Conservation (phyloP, 768 basidiomycete genomes). For the Termitomyces sp. region DNA sequence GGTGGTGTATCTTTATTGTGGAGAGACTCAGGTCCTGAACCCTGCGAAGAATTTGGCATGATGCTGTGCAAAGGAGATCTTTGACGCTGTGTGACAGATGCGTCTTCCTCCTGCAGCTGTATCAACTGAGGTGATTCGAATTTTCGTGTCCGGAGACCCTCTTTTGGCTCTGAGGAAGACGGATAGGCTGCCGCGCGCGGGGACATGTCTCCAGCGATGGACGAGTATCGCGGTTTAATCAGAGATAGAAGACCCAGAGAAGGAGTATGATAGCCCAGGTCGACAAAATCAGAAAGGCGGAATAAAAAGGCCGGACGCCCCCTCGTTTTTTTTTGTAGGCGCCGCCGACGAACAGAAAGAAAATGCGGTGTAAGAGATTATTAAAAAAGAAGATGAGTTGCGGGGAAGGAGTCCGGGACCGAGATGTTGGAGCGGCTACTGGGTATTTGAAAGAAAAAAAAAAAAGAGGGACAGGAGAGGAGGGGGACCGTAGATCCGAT, state of each 20-base stretch:
- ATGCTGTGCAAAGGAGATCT: constrained; percentile 8
- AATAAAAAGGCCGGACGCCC: neutral
- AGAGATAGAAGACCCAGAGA: constrained; percentile 21
- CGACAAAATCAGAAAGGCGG: neutral
- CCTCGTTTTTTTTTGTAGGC: neutral
- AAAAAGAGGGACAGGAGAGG: constrained; percentile 11
- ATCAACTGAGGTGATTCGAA: constrained; percentile 14
- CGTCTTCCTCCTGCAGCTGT: constrained; percentile 1
- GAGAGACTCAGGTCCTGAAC: constrained; percentile 12
- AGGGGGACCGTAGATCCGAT: constrained; percentile 25
- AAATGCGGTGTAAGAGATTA: neutral
- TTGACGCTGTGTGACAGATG: constrained; percentile 11
- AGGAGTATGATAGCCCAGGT: constrained; percentile 20
- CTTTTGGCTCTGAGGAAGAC: constrained; percentile 12
- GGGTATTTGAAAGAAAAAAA: constrained; percentile 15
- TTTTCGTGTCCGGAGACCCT: constrained; percentile 15
- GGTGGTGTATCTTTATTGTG: constrained; percentile 29
- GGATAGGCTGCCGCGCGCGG: constrained; percentile 16
- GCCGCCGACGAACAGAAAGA: neutral
- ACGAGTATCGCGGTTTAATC: constrained; percentile 1
- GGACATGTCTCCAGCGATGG: constrained; percentile 21
- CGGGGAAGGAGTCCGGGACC: neutral
- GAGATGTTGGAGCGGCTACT: constrained; percentile 10
- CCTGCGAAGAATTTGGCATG: constrained; percentile 4
- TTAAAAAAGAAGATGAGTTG: neutral